phyloP scores from a whole-genome alignment of 768 basidiomycete genomes.

The Xerocomellus chrysenteron region DNA sequence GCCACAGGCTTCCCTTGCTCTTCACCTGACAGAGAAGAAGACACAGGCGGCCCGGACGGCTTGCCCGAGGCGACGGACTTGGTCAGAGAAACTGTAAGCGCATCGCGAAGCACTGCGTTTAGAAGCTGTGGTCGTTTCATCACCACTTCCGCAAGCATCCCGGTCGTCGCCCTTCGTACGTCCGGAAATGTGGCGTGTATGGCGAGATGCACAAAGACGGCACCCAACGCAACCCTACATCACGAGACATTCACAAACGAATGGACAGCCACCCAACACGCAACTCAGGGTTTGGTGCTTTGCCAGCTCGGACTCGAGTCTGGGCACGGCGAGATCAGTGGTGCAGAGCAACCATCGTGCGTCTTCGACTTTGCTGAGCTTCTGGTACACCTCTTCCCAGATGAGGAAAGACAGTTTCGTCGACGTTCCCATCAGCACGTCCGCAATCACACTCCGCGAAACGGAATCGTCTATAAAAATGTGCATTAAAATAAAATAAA shows the following conservation, averaged over 20 bases:
- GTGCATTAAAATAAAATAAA: background rate
- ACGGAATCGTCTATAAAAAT: conserved; percentile 42
- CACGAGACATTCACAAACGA: background rate
- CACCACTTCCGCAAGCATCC: conserved; percentile 41
- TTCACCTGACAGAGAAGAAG: conserved; percentile 7
- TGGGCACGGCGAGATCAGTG: conserved; percentile 46
- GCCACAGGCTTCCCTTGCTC: conserved; percentile 42
- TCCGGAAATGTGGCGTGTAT: conserved; percentile 56
- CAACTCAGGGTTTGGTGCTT: conserved; percentile 57
- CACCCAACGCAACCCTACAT: conserved; percentile 59
- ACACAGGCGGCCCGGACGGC: conserved; percentile 15
- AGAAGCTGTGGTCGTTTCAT: conserved; percentile 46
- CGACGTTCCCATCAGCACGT: conserved; percentile 44
- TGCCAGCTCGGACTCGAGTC: conserved; percentile 47
- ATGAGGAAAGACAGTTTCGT: conserved; percentile 83
- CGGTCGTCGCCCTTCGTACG: conserved; percentile 48
- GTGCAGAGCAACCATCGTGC: conserved; percentile 78
- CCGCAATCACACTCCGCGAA: conserved; percentile 47
- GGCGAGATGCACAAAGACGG: conserved; percentile 66
- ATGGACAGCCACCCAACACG: background rate
- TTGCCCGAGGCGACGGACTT: conserved; percentile 32
- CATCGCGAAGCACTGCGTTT: conserved; percentile 57
- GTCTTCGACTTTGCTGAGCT: conserved; percentile 58
- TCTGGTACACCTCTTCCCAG: conserved; percentile 86
- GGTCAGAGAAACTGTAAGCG: conserved; percentile 47